These are phyloP conservation scores for Fusarium decemcellulare DNA, from an alignment of 2,329 filamentous ascomycete genomes.

Conservation along the genomic window DNA sequence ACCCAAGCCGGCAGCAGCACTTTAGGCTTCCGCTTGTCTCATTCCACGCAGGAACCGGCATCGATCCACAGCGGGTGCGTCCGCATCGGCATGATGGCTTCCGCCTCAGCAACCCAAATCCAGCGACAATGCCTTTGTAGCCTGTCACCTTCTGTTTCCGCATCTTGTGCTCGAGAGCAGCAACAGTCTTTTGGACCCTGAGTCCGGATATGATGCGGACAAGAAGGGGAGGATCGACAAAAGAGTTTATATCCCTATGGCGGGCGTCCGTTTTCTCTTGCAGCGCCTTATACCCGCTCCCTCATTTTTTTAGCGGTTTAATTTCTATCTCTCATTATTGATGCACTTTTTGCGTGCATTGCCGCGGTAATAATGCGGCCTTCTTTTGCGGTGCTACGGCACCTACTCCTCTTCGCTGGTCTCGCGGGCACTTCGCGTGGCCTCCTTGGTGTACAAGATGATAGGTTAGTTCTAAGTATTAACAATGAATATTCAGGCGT, in stretches of 20 bases:
- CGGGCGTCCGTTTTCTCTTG: not conserved
- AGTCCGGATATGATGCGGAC: constrained; percentile 25
- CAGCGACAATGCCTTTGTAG: constrained; percentile 33
- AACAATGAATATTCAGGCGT: constrained; percentile 40
- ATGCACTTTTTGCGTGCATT: constrained; percentile 6
- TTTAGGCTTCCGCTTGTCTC: constrained; percentile 17
- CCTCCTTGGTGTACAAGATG: constrained; percentile 35
- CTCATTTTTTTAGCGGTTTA: not conserved
- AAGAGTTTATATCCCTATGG: constrained; percentile 26
- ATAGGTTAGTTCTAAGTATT: constrained; percentile 40
- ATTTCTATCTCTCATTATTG: constrained; percentile 11
- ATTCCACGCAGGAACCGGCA: constrained; percentile 33
- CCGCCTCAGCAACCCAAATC: constrained; percentile 34
- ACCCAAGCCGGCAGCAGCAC: not conserved
- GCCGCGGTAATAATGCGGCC: constrained; percentile 25
- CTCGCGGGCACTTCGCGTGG: constrained; percentile 15
- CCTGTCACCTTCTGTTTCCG: not conserved
- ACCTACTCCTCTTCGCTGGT: constrained; percentile 21
- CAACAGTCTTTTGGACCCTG: not conserved
- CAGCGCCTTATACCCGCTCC: not conserved
- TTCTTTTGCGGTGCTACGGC: constrained; percentile 20
- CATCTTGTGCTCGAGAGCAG: not conserved
- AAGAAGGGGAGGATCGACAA: not conserved
- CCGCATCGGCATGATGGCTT: constrained; percentile 36
- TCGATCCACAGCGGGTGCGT: constrained; percentile 4